Base-by-base conservation (phyloP, 768 basidiomycete species). In the Megacollybia marginata region DNA sequence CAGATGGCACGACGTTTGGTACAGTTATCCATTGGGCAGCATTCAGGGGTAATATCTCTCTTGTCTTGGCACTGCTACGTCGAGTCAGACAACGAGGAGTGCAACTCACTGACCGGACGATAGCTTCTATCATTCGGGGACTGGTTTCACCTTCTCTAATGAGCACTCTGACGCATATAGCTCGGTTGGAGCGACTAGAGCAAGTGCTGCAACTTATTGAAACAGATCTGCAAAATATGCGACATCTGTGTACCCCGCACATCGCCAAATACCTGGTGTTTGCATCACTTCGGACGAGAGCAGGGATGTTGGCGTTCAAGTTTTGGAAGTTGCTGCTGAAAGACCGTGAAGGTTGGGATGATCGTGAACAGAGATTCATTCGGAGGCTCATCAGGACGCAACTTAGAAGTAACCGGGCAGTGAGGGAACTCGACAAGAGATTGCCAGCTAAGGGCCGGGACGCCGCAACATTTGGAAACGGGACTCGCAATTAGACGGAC, bases 11-110 rank as follows among this genome's bases (percentile, higher is more conserved):
- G 33, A 75, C 78, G 40, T 80, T 75, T 62, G 82, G 80, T 31
- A 84, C 82, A 0, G 73, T 84, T 40, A 64, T 88, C 51, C 81
- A 84, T 52, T 68, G 72, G 50, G 83, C 85, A 9, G 62, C 76
- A 33, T 54, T 62, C 18, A 69, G 73, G 44, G 65, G 67, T 23
- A 72, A 83, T 48, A 51, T 56, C 44, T 61, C 66, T 31, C 63
- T 85, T 23, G 76, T 75, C 32, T 52, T 59, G 12, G 57, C 66
- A 40, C 63, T 85, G 57, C 61, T 78, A 28, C 54, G 54, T 20
- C 68, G 62, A 35, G 71, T 76, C 36, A 62, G 64, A n/a, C 55
- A 60, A 31, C 55, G 66, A 11, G 67, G 69, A 3, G 58, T 48
- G 12, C 52, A 63, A 35, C 57, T 83, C 28, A 73, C 72, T 31